Evolutionary conservation across 306 rosid species (phyloP).

Genomic region (Coriaria nepalensis): DNA sequence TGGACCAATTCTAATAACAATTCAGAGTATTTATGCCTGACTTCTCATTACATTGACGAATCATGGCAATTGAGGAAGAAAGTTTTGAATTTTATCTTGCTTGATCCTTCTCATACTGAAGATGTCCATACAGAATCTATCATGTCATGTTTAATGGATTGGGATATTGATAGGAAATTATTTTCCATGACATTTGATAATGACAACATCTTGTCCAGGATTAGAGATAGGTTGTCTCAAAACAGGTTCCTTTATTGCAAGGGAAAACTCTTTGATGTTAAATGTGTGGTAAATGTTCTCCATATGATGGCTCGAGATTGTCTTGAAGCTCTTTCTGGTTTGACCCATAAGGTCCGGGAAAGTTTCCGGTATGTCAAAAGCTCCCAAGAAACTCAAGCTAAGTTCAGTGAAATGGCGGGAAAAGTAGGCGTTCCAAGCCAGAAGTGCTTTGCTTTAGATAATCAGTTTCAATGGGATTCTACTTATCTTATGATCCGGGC

Average conservation of each 20-base stretch:
- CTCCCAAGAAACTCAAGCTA: conserved; percentile 46
- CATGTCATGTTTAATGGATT: conserved; percentile 76
- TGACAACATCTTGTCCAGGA: conserved; percentile 45
- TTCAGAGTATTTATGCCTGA: conserved; percentile 67
- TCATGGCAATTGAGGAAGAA: conserved; percentile 80
- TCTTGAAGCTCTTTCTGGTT: conserved; percentile 43
- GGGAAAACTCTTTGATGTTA: conserved; percentile 81
- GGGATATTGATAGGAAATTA: conserved; percentile 94
- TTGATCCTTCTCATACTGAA: conserved; percentile 72
- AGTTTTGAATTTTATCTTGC: conserved; percentile 53
- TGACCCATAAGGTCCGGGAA: conserved; percentile 47
- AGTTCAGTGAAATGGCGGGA: conserved; percentile 55
- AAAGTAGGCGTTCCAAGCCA: conserved; percentile 54
- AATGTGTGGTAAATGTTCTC: conserved; percentile 46
- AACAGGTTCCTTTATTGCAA: conserved; percentile 76
- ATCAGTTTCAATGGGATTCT: conserved; percentile 58
- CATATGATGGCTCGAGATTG: conserved; percentile 30
- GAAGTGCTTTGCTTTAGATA: conserved; percentile 49
- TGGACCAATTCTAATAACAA: conserved; percentile 44
- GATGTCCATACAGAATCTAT: conserved; percentile 67
- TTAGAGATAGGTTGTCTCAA: conserved; percentile 68
- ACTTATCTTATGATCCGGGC: conserved; percentile 70
- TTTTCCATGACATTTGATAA: conserved; percentile 81
- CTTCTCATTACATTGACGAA: conserved; percentile 80
- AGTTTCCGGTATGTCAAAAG: conserved; percentile 54